Evolutionary conservation across 1,284 basidiomycete genomes (phyloP).

Genomic region (Butyriboletus appendiculatus): DNA sequence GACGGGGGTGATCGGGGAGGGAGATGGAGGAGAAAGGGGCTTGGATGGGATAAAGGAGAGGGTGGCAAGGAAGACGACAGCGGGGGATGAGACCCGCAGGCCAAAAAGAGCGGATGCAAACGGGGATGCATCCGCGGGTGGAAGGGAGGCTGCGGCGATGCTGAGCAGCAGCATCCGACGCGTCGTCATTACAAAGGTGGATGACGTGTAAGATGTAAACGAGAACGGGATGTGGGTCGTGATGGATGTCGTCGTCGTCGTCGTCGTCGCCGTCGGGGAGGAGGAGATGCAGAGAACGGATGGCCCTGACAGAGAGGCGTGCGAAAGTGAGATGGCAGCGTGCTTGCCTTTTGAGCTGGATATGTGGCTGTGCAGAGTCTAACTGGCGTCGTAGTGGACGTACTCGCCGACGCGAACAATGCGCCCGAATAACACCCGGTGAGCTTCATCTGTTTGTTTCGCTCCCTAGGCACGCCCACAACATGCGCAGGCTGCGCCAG

Average conservation of each 20-base stretch:
- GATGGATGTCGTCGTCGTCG: constrained; percentile 22
- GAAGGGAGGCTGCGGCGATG: constrained; percentile 28
- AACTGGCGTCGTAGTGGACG: not conserved
- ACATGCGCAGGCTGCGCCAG: constrained; percentile 14
- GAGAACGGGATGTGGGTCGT: constrained; percentile 7
- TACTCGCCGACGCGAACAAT: constrained; percentile 12
- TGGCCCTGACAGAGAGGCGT: constrained; percentile 30
- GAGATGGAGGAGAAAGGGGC: constrained; percentile 46
- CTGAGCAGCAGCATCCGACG: constrained; percentile 24
- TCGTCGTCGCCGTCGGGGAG: constrained; percentile 19
- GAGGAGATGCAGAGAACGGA: constrained; percentile 19
- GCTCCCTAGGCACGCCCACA: constrained; percentile 24
- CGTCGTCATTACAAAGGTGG: constrained; percentile 24
- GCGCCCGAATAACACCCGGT: constrained; percentile 16
- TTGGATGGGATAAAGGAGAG: constrained; percentile 58
- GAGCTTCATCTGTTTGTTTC: not conserved
- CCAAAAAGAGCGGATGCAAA: constrained; percentile 48
- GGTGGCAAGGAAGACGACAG: constrained; percentile 57
- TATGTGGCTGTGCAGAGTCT: constrained; percentile 28
- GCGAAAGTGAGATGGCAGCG: constrained; percentile 26
- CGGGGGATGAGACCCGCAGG: constrained; percentile 64
- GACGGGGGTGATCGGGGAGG: constrained; percentile 72
- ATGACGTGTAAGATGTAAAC: not conserved
- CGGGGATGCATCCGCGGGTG: constrained; percentile 29
- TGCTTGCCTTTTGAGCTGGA: constrained; percentile 34